Base-by-base conservation (phyloP, 495 filamentous ascomycete species). In the Glarea lozoyensis region DNA sequence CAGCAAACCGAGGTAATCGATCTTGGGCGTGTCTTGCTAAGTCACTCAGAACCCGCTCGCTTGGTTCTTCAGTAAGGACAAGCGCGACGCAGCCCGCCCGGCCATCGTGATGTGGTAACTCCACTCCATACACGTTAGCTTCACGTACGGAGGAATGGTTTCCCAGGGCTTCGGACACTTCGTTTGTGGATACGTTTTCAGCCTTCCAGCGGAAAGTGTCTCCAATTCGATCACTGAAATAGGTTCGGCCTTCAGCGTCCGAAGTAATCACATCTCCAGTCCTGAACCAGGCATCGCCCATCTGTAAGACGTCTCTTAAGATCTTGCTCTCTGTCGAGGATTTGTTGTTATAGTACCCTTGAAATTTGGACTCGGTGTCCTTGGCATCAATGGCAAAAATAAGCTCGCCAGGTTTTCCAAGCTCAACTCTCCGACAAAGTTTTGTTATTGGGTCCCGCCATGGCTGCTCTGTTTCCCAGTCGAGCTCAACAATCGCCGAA, bases 151-250 rank as follows among this genome's bases (percentile, higher is more conserved):
- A 68, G 0, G 81, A 67, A 48, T 88, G 83, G 1, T 62, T 54
- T 2, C 86, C 82, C 0, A 96, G 54, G 0, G 79, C 78, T 39
- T 87, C 79, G 17, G 76, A 74, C 4, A 93, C 89, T 49, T 94
- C 90, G 16, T 81, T 79, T 0, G 89, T 92, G 7, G 79, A 83
- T 2, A 95, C 86, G 42, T 96, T 97, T 63, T 97, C 90, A 33
- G 78, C 79, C 68, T 94, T 95, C 90, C 90, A 97, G 13, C 90
- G 78, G 66, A 86, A 97, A 0, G 90, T 96, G 54, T 97, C 90
- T 39, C 90, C 90, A 27, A 97, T 81, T 10, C 88, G 82, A 59
- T 98, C 92, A 32, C 76, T 74, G 61, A 97, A 97, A 61, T 72
- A 94, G 66, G 81, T 81, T 11, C 82, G 68, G 5, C 86, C 84